Evolutionary conservation across 2,329 filamentous ascomycete genomes (phyloP).

Genomic region (Fusarium transvaalense): DNA sequence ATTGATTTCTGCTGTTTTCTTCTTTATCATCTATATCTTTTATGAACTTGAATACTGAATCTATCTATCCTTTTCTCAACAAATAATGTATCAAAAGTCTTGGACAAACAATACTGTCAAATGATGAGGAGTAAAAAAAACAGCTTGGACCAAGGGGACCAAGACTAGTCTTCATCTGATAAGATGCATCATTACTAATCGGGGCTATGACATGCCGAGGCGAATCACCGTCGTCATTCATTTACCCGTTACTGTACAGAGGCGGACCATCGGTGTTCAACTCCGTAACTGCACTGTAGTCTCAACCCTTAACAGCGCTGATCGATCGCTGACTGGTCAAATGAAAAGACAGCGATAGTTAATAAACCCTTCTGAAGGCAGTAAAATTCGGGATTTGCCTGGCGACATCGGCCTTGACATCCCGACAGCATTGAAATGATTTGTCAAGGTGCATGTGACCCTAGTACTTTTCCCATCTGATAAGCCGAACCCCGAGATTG

Average conservation of each 20-base stretch:
- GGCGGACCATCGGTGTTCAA: constrained; percentile 16
- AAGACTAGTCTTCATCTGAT: constrained; percentile 40
- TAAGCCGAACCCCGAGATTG: constrained; percentile 32
- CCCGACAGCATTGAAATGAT: constrained; percentile 1
- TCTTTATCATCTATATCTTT: no score
- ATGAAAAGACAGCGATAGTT: constrained; percentile 35
- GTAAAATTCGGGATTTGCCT: constrained; percentile 10
- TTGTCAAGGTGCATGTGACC: constrained; percentile 7
- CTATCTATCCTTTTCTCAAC: no score
- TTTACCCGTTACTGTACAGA: constrained; percentile 19
- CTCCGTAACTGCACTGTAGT: constrained; percentile 22
- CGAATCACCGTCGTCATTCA: constrained; percentile 33
- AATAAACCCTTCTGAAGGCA: constrained; percentile 7
- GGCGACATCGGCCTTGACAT: constrained; percentile 25
- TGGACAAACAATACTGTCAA: neutral
- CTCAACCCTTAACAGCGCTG: constrained; percentile 21
- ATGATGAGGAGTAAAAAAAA: constrained; percentile 20
- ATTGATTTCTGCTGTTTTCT: no score
- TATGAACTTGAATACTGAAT: no score
- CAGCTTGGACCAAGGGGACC: constrained; percentile 21
- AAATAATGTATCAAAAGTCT: neutral
- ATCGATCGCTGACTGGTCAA: constrained; percentile 35
- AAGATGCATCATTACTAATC: constrained; percentile 41
- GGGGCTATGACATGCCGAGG: constrained; percentile 21
- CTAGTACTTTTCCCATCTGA: constrained; percentile 30